A percentile compares a stretch with the other conserved stretches of the same genome.
Conservation (phyloP, 345 rosid species). For the Erodium maritimum region DNA sequence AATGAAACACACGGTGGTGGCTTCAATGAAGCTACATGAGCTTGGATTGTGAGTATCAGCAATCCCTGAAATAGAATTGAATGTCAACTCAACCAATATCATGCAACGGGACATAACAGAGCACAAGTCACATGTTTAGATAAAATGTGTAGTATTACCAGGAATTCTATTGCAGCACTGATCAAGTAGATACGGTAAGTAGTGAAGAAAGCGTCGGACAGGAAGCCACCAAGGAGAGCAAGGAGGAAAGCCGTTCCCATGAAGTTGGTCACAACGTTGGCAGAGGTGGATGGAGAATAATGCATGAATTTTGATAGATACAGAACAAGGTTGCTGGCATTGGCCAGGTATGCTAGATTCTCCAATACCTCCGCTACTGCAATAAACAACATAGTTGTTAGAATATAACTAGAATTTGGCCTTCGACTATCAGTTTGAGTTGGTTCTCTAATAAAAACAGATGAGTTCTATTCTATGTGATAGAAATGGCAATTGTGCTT, state of each 20-base stretch:
- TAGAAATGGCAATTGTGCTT: too few species aligned
- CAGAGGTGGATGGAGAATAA: conserved; percentile 67
- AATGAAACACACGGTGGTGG: conserved; percentile 27
- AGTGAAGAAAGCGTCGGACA: conserved; percentile 64
- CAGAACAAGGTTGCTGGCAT: conserved; percentile 86
- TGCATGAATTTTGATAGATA: conserved; percentile 63
- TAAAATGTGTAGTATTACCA: too few species aligned
- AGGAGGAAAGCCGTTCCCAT: conserved; percentile 90
- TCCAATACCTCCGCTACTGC: conserved; percentile 74
- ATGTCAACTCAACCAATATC: too few species aligned
- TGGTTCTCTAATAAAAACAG: too few species aligned
- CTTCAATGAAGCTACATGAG: conserved; percentile 34
- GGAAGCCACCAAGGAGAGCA: conserved; percentile 77
- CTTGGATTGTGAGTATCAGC: conserved; percentile 42
- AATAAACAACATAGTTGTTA: not conserved
- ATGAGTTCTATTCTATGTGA: too few species aligned
- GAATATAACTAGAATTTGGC: too few species aligned
- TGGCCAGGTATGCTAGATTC: conserved; percentile 80
- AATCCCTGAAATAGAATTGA: too few species aligned
- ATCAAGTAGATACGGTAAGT: conserved; percentile 55
- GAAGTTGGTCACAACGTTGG: conserved; percentile 71
- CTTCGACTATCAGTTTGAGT: too few species aligned
- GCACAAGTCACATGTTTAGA: too few species aligned
- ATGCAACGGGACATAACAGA: too few species aligned
- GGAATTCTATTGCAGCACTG: conserved; percentile 56